Evolutionary conservation across 495 filamentous ascomycete species (phyloP).

Genomic region (Neurospora sp.): DNA sequence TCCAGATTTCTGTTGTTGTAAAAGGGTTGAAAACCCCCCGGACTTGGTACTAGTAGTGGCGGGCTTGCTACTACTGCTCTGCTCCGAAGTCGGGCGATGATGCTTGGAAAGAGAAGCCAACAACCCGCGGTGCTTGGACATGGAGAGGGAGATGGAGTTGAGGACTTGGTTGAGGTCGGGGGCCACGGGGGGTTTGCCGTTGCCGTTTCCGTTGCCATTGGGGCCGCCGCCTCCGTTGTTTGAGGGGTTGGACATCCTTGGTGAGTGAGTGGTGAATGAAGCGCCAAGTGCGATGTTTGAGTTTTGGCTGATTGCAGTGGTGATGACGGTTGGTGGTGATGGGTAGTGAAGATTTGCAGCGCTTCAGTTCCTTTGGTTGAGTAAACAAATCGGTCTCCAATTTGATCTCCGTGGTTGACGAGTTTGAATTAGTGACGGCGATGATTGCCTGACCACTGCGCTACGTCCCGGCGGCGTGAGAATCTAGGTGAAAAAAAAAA

Average conservation of each 20-base stretch:
- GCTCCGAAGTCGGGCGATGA: constrained; percentile 3
- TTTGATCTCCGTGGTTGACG: no score
- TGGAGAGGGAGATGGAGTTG: constrained; percentile 24
- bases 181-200: constrained; percentile 11
- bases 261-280: background rate
- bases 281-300: background rate
- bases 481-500: background rate
- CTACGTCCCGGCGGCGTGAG: background rate
- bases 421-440: no score
- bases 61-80: no score
- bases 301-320: background rate
- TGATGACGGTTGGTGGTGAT: background rate
- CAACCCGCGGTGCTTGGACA: constrained; percentile 6
- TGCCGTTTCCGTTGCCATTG: background rate
- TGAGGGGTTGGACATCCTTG: constrained; percentile 6
- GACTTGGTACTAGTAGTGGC: no score
- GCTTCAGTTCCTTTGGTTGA: background rate
- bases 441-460: background rate
- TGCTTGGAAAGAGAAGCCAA: constrained; percentile 7
- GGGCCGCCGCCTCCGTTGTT: background rate
- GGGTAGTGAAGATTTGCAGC: background rate
- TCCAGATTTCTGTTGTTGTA: background rate
- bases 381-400: background rate
- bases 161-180: constrained; percentile 23
- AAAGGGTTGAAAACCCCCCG: background rate